phyloP scores from a whole-genome alignment of 768 basidiomycete species.

The Leccinum aurantiacum region DNA sequence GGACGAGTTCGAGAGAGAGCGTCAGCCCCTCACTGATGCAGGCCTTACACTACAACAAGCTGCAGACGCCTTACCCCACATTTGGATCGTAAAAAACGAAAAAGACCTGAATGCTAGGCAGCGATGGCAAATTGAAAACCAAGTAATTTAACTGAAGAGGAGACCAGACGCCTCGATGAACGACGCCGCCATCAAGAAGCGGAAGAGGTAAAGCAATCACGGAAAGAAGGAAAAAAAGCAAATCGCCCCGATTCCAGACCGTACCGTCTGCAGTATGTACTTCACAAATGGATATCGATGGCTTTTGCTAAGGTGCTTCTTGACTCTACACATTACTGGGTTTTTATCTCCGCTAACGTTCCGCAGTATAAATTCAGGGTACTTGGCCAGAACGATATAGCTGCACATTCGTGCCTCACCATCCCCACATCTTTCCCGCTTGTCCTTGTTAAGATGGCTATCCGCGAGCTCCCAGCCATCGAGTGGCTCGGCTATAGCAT shows the following conservation, averaged over 20 bases:
- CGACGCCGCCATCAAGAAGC: too few species aligned
- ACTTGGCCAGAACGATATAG: neutral
- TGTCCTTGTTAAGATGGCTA: neutral
- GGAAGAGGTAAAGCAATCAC: neutral
- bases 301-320: neutral
- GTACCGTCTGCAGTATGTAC: neutral
- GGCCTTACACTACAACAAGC: too few species aligned
- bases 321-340: neutral
- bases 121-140: too few species aligned
- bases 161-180: too few species aligned
- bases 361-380: neutral
- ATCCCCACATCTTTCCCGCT: neutral
- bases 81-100: too few species aligned
- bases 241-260: too few species aligned
- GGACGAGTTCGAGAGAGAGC: too few species aligned
- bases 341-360: neutral
- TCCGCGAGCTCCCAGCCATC: conserved; percentile 10
- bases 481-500: conserved; percentile 14
- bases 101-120: too few species aligned
- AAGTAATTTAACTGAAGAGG: too few species aligned
- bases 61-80: too few species aligned
- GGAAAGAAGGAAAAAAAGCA: neutral
- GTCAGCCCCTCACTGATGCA: too few species aligned
- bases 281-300: neutral
- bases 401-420: neutral